phyloP scores from a whole-genome alignment of 1,284 basidiomycete genomes.

The Stereum hirsutum region DNA sequence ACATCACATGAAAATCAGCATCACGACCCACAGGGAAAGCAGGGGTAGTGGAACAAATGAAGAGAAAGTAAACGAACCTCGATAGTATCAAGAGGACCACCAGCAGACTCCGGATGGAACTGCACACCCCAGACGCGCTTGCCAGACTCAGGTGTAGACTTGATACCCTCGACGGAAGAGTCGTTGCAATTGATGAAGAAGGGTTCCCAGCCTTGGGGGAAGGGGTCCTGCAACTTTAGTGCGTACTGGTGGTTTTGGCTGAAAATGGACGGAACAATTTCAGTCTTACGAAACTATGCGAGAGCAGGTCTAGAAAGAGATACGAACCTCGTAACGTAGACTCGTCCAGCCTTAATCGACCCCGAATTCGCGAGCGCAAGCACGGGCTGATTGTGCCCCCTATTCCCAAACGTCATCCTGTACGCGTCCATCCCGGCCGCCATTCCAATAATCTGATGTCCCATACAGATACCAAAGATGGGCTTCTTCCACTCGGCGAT shows the following conservation, averaged over 20 bases:
- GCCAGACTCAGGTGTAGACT: conserved; percentile 80
- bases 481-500: conserved; percentile 87
- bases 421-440: conserved; percentile 96
- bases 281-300: not conserved
- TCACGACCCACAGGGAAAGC: not conserved
- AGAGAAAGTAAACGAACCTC: conserved; percentile 45
- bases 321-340: conserved; percentile 89
- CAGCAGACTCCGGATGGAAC: conserved; percentile 93
- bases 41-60: not conserved
- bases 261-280: conserved; percentile 2
- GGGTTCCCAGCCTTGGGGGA: conserved; percentile 92
- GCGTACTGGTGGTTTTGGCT: conserved; percentile 96
- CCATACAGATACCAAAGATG: conserved; percentile 99
- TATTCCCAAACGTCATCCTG: conserved; percentile 96
- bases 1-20: conserved; percentile 3
- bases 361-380: conserved; percentile 86
- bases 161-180: conserved; percentile 96
- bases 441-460: conserved; percentile 94
- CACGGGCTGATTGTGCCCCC: conserved; percentile 99
- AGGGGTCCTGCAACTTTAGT: conserved; percentile 84
- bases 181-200: conserved; percentile 99
- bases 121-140: conserved; percentile 93
- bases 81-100: conserved; percentile 89
- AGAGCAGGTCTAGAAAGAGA: conserved; percentile 1
- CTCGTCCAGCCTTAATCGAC: conserved; percentile 89